Conservation (phyloP, 1,284 basidiomycete genomes). For the Apiotrichum laibachii region DNA sequence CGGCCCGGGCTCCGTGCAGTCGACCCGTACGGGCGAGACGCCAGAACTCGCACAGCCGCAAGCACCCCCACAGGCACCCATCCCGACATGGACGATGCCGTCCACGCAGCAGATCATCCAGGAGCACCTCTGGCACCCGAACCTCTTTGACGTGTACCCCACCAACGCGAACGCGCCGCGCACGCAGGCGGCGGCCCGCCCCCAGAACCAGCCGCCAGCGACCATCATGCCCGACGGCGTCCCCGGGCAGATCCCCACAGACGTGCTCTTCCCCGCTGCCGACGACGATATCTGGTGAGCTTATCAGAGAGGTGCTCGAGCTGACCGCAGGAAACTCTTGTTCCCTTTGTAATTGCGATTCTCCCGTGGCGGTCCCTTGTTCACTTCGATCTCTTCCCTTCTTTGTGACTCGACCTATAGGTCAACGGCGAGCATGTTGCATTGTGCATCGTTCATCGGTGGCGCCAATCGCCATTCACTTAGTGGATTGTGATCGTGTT, state of each 20-base stretch:
- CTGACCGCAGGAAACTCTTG: slow-evolving; percentile 25
- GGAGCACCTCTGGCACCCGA: slow-evolving; percentile 27
- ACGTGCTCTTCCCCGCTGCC: slow-evolving; percentile 28
- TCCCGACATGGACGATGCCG: slow-evolving; percentile 21
- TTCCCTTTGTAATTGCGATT: slow-evolving; percentile 17
- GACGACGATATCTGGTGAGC: slow-evolving; percentile 35
- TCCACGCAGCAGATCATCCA: slow-evolving; percentile 31
- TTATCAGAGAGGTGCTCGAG: neutral
- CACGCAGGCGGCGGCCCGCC: neutral
- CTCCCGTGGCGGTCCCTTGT: too few relatives aligned
- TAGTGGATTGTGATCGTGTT: too few relatives aligned
- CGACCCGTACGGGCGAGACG: neutral
- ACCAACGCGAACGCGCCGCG: neutral
- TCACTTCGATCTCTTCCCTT: too few relatives aligned
- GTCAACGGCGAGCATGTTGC: too few relatives aligned
- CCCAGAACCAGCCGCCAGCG: neutral
- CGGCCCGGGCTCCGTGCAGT: neutral
- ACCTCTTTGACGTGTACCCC: slow-evolving; percentile 7
- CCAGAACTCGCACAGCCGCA: slow-evolving; percentile 1
- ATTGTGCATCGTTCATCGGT: too few relatives aligned
- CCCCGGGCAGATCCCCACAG: slow-evolving; percentile 7
- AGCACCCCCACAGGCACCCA: neutral
- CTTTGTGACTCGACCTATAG: too few relatives aligned
- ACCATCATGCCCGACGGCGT: slow-evolving; percentile 7
- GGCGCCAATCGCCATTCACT: too few relatives aligned